phyloP scores from a whole-genome alignment of 75 land plant species.

The Pinus albicaulis region DNA sequence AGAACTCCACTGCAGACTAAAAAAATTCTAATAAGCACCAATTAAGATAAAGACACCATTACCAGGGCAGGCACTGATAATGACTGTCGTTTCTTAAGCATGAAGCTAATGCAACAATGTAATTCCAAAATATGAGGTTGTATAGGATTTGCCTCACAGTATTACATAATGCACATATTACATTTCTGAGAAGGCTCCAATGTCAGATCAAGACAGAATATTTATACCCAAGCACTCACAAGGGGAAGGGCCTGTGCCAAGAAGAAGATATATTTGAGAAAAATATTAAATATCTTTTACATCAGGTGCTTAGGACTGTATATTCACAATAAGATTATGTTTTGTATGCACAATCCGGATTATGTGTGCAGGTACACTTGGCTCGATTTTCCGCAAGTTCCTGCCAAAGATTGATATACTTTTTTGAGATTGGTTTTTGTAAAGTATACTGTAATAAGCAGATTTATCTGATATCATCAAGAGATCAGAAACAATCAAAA shows the following conservation, averaged over 20 bases:
- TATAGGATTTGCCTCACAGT: not conserved
- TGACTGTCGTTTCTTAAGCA: not conserved
- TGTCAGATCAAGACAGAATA: not conserved
- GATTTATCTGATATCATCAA: conserved; percentile 5
- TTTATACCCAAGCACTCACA: not conserved
- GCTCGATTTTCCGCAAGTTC: conserved; percentile 8
- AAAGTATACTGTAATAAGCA: not conserved
- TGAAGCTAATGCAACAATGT: not conserved
- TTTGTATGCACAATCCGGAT: conserved; percentile 7
- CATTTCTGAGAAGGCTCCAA: not conserved
- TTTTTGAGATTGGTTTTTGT: not conserved
- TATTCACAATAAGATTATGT: not conserved
- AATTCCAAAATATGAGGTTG: conserved; percentile 2
- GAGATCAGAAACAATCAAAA: not conserved
- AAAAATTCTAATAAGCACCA: not conserved
- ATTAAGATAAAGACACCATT: not conserved
- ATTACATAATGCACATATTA: not conserved
- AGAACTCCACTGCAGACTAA: not conserved
- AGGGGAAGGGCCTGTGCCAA: not conserved
- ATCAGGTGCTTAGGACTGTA: not conserved
- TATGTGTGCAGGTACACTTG: conserved; percentile 13
- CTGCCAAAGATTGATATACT: conserved; percentile 1
- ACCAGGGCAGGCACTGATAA: not conserved
- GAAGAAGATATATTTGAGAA: not conserved
- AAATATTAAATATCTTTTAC: not conserved